Conservation (phyloP, 768 basidiomycete genomes). For the Candolleomyces eurysporus region DNA sequence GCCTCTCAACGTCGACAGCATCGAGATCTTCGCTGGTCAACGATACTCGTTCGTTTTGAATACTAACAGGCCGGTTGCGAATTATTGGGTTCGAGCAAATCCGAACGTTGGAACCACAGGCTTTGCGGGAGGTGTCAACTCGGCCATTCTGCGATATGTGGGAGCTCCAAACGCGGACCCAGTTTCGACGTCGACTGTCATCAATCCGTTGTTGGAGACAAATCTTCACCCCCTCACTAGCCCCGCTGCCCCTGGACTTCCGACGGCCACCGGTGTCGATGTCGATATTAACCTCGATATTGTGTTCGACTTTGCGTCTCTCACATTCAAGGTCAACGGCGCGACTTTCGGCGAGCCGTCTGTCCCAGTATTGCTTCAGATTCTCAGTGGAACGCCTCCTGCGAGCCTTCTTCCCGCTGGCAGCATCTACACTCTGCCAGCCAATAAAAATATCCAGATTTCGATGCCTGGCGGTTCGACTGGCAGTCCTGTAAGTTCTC, state of each 20-base stretch:
- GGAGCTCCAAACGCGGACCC: slow-evolving; percentile 41
- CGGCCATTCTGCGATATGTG: slow-evolving; percentile 50
- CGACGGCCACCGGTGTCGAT: too few species aligned
- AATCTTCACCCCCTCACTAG: slow-evolving; percentile 31
- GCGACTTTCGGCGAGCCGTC: too few species aligned
- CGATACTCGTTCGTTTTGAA: slow-evolving; percentile 40
- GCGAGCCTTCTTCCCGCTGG: too few species aligned
- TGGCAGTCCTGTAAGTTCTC: too few species aligned
- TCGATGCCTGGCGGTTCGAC: too few species aligned
- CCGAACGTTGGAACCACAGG: slow-evolving; percentile 26
- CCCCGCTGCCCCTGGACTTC: slow-evolving; percentile 11
- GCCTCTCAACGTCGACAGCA: slow-evolving; percentile 20
- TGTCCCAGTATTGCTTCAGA: slow-evolving; percentile 38
- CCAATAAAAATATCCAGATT: too few species aligned
- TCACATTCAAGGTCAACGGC: too few species aligned
- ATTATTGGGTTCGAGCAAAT: slow-evolving; percentile 45
- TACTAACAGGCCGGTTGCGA: slow-evolving; percentile 33
- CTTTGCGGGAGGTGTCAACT: slow-evolving; percentile 41
- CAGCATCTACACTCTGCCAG: too few species aligned
- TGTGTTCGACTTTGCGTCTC: too few species aligned
- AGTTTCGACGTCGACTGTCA: slow-evolving; percentile 26
- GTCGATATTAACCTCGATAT: too few species aligned
- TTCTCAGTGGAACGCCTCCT: slow-evolving; percentile 7
- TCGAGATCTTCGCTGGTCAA: slow-evolving; percentile 21
- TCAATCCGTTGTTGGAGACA: slow-evolving; percentile 33